These are phyloP conservation scores for Poterioochromonas sp. DNA, from an alignment of 352 stramenopile species.

Conservation along the genomic window DNA sequence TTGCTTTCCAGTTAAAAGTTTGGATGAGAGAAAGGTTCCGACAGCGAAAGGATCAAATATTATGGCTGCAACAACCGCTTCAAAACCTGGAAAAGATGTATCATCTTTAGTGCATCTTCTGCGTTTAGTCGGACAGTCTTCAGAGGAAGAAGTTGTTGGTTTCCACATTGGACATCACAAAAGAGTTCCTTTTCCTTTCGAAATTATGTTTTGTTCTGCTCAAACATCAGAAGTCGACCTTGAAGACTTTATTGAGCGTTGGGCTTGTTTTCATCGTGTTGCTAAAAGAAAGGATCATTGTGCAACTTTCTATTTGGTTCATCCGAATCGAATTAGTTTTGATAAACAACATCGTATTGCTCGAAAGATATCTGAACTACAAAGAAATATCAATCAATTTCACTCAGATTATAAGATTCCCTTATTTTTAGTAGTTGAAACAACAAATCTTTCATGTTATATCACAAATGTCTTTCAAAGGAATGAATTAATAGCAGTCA, in stretches of 20 bases:
- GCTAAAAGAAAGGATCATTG: neutral
- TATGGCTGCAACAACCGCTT: too few species aligned
- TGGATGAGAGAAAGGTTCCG: too few species aligned
- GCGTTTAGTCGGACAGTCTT: too few species aligned
- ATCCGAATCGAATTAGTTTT: neutral
- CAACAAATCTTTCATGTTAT: neutral
- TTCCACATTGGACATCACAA: neutral
- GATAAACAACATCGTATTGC: neutral
- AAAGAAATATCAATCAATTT: neutral
- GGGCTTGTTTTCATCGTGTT: neutral
- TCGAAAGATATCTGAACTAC: neutral
- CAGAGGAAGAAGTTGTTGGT: too few species aligned
- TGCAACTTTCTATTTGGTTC: neutral
- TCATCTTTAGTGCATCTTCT: too few species aligned
- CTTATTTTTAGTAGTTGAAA: neutral
- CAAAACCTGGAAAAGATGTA: too few species aligned
- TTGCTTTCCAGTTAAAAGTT: too few species aligned
- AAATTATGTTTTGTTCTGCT: neutral
- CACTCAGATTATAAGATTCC: neutral
- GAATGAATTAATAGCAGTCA: too few species aligned
- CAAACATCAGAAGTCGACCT: neutral
- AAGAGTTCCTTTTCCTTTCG: neutral
- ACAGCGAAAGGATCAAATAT: too few species aligned
- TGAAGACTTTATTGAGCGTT: neutral
- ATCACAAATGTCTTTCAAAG: too few species aligned